Percentiles rank a stretch among this genome's conserved stretches.
phyloP scores from a whole-genome alignment of 2,329 filamentous ascomycete genomes.

The Pseudocercospora macadamiae region DNA sequence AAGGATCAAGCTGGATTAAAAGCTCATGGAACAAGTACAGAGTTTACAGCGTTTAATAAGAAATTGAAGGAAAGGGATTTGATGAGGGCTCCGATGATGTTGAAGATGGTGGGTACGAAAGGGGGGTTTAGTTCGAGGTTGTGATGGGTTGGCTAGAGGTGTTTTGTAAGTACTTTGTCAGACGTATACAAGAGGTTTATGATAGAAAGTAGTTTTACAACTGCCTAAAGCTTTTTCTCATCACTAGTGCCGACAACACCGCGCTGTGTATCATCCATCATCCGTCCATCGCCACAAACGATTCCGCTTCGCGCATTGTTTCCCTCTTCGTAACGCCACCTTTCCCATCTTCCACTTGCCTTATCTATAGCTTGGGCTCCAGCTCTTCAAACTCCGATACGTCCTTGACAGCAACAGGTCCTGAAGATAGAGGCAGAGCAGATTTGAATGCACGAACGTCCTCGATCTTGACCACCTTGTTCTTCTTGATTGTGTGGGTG shows the following conservation, averaged over 20 bases:
- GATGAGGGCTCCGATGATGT: constrained; percentile 23
- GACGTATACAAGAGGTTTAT: neutral
- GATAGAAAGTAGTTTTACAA: too few relatives aligned
- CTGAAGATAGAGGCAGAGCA: constrained; percentile 70
- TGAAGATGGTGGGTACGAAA: constrained; percentile 21
- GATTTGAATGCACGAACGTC: constrained; percentile 84
- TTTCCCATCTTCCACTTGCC: neutral
- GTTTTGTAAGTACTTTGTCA: neutral
- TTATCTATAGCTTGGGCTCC: constrained; percentile 68
- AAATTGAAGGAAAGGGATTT: constrained; percentile 18
- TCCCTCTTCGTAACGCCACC: neutral
- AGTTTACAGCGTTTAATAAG: constrained; percentile 23
- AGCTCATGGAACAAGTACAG: constrained; percentile 17
- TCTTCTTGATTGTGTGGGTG: constrained; percentile 41
- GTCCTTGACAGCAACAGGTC: constrained; percentile 72
- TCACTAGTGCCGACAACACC: constrained; percentile 1
- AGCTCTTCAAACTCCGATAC: constrained; percentile 84
- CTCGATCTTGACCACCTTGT: constrained; percentile 66
- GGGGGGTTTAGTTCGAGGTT: constrained; percentile 22
- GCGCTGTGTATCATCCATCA: neutral
- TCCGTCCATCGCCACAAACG: neutral
- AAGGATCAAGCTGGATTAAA: constrained; percentile 19
- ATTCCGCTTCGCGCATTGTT: neutral
- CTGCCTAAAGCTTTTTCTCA: too few relatives aligned
- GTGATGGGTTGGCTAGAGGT: neutral